Evolutionary conservation across 805 yeast genomes (phyloP).

Genomic region (Candida nitratophila): DNA sequence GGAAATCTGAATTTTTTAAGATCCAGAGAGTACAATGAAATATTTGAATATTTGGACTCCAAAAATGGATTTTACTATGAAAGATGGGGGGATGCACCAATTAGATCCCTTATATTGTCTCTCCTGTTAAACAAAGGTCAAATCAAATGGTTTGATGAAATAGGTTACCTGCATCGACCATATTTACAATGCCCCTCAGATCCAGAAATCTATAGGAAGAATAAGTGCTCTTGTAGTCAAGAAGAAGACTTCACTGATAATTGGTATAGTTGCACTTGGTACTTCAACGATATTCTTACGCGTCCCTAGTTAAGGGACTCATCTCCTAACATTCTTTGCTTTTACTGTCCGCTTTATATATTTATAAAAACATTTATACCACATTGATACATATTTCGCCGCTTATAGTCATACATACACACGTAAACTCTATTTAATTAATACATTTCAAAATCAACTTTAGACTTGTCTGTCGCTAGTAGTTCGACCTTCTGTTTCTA

Average conservation of each 20-base stretch:
- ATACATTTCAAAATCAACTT: too few species aligned
- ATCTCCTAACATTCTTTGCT: too few species aligned
- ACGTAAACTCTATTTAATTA: too few species aligned
- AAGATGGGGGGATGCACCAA: conserved; percentile 93
- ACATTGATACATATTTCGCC: too few species aligned
- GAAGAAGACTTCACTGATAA: conserved; percentile 61
- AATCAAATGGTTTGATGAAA: conserved; percentile 67
- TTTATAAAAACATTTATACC: too few species aligned
- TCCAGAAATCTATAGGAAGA: conserved; percentile 39
- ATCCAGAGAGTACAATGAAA: conserved; percentile 52
- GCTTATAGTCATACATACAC: too few species aligned
- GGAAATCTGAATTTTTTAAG: conserved; percentile 61
- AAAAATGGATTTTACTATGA: conserved; percentile 87
- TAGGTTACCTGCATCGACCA: conserved; percentile 78
- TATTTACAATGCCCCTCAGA: conserved; percentile 74
- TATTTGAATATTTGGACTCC: conserved; percentile 44
- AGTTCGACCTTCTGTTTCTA: too few species aligned
- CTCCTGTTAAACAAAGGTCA: conserved; percentile 59
- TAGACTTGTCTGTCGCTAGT: too few species aligned
- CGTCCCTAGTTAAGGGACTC: too few species aligned
- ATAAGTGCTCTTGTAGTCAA: conserved; percentile 68
- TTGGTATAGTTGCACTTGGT: conserved; percentile 29
- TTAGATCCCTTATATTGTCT: conserved; percentile 62
- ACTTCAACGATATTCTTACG: conserved; percentile 10
- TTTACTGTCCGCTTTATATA: neutral